phyloP scores from a whole-genome alignment of 1,284 basidiomycete genomes.

The Sporisorium graminicola region DNA sequence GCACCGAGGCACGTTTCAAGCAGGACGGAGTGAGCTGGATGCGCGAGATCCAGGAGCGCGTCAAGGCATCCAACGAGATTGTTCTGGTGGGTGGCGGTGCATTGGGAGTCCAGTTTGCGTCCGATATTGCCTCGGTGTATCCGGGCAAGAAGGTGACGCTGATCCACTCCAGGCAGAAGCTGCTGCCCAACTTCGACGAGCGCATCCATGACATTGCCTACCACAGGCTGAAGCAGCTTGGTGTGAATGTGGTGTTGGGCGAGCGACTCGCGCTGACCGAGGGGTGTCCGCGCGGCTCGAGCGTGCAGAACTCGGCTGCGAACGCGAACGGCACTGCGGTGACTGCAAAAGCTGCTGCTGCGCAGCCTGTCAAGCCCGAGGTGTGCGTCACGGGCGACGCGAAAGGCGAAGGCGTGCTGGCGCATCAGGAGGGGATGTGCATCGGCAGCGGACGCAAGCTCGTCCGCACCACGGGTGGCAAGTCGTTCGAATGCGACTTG shows the following conservation, averaged over 20 bases:
- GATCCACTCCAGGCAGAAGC: slow-evolving; percentile 65
- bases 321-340: slow-evolving; percentile 10
- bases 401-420: slow-evolving; percentile 53
- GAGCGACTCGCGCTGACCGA: slow-evolving; percentile 65
- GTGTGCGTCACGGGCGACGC: slow-evolving; percentile 49
- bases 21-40: slow-evolving; percentile 62
- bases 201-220: slow-evolving; percentile 62
- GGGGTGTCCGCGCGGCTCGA: slow-evolving; percentile 64
- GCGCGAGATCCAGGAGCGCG: slow-evolving; percentile 55
- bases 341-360: no score
- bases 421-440: slow-evolving; percentile 54
- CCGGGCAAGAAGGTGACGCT: slow-evolving; percentile 62
- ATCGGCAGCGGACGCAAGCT: slow-evolving; percentile 55
- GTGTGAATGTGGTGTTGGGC: slow-evolving; percentile 66
- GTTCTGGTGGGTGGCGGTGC: slow-evolving; percentile 68
- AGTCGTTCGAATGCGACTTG: slow-evolving; percentile 63
- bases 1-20: slow-evolving; percentile 64
- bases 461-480: slow-evolving; percentile 65
- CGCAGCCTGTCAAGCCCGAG: slow-evolving; percentile 17
- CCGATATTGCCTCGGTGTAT: slow-evolving; percentile 63
- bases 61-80: slow-evolving; percentile 59
- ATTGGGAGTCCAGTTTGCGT: slow-evolving; percentile 66
- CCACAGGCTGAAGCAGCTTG: slow-evolving; percentile 57
- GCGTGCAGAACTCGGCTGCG: slow-evolving; percentile 37
- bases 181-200: slow-evolving; percentile 67